A percentile compares a stretch with the other conserved stretches of the same genome.
Evolutionary conservation across 2,329 filamentous ascomycete species (phyloP).

Genomic region (Fusarium chlamydosporum): DNA sequence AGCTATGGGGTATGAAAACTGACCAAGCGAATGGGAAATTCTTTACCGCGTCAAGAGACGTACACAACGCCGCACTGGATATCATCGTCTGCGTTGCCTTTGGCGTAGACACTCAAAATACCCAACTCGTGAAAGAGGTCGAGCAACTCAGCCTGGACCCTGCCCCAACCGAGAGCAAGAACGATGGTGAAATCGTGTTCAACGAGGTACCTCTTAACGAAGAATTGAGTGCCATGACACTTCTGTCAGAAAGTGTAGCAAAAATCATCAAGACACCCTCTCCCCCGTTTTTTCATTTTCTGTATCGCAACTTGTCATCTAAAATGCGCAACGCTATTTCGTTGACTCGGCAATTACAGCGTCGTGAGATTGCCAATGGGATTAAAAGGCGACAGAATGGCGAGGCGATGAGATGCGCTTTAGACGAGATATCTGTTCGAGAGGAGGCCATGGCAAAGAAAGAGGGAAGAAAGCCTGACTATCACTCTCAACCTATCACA

Average conservation of each 20-base stretch:
- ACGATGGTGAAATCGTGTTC: slow-evolving; percentile 1
- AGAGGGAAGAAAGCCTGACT: slow-evolving; percentile 24
- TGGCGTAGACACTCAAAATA: slow-evolving; percentile 12
- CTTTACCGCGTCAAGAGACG: slow-evolving; percentile 20
- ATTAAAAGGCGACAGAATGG: slow-evolving; percentile 21
- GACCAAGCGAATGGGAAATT: slow-evolving; percentile 11
- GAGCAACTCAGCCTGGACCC: background rate
- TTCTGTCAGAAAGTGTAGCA: slow-evolving; percentile 14
- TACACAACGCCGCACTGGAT: slow-evolving; percentile 34
- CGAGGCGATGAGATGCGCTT: slow-evolving; percentile 25
- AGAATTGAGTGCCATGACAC: slow-evolving; percentile 18
- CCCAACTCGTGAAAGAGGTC: slow-evolving; percentile 26
- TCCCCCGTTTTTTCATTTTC: slow-evolving; percentile 18
- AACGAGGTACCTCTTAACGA: slow-evolving; percentile 15
- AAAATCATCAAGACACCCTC: slow-evolving; percentile 29
- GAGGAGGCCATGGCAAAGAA: slow-evolving; percentile 33
- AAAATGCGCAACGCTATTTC: slow-evolving; percentile 8
- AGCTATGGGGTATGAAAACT: slow-evolving; percentile 27
- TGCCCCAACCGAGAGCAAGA: accelerated
- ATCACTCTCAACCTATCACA: slow-evolving; percentile 24
- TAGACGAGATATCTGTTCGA: slow-evolving; percentile 31
- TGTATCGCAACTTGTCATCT: slow-evolving; percentile 15
- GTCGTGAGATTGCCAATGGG: slow-evolving; percentile 15
- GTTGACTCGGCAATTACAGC: background rate
- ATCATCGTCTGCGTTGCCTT: slow-evolving; percentile 34